Evolutionary conservation across 345 rosid species (phyloP).

Genomic region (Firmiana major): DNA sequence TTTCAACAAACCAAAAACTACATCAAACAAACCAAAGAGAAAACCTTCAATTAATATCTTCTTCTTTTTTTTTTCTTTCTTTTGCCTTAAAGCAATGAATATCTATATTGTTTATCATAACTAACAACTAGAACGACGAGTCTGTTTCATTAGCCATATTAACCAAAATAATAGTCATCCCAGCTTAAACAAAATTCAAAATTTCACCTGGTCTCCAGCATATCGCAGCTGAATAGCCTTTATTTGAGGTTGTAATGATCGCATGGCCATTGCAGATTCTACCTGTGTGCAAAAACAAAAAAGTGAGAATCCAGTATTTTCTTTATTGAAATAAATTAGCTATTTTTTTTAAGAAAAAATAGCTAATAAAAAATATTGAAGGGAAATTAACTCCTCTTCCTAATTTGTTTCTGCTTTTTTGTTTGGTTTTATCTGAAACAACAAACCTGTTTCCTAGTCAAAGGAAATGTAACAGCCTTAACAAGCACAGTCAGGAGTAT

Average conservation of each 20-base stretch:
- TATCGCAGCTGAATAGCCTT: conserved; percentile 83
- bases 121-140: neutral
- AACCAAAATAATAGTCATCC: neutral
- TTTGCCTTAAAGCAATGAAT: neutral
- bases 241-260: conserved; percentile 84
- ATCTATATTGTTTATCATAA: neutral
- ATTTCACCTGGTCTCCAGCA: conserved; percentile 46
- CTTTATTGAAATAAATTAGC: neutral
- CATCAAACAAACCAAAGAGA: neutral
- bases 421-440: neutral
- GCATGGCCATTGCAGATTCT: conserved; percentile 95
- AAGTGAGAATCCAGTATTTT: neutral
- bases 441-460: conserved; percentile 91
- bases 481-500: conserved; percentile 84
- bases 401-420: neutral
- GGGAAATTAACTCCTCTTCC: neutral
- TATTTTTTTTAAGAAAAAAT: neutral
- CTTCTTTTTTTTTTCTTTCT: conserved; percentile 12
- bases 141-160: neutral
- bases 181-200: neutral
- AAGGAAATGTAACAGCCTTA: conserved; percentile 89
- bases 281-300: conserved; percentile 44
- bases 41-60: neutral
- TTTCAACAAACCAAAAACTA: neutral
- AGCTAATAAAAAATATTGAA: neutral